Conservation (phyloP, 2,329 filamentous ascomycete species). For the Lojkania enalia region DNA sequence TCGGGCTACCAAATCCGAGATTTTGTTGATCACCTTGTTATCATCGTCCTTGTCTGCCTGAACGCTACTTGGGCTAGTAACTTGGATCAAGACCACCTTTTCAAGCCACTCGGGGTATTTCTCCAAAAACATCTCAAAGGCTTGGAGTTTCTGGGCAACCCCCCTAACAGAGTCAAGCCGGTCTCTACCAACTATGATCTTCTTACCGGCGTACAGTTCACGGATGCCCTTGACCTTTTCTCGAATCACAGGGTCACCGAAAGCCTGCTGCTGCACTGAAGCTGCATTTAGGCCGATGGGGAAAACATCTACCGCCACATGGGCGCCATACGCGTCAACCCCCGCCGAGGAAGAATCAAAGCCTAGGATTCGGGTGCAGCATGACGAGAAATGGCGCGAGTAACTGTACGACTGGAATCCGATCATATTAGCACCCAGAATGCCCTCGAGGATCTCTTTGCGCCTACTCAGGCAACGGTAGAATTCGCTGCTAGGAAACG, state of each 20-base stretch:
- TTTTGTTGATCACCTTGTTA: slow-evolving; percentile 81
- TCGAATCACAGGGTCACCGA: slow-evolving; percentile 68
- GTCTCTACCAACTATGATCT: slow-evolving; percentile 92
- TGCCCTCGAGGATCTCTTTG: slow-evolving; percentile 87
- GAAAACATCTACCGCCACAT: slow-evolving; percentile 90
- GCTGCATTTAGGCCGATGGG: slow-evolving; percentile 93
- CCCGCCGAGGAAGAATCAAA: slow-evolving; percentile 84
- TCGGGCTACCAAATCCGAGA: slow-evolving; percentile 85
- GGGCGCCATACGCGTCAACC: slow-evolving; percentile 84
- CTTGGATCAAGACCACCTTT: slow-evolving; percentile 90
- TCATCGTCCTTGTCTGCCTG: slow-evolving; percentile 73
- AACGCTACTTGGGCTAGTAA: slow-evolving; percentile 83
- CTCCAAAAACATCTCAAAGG: slow-evolving; percentile 89
- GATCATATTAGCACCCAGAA: slow-evolving; percentile 88
- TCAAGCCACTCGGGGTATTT: slow-evolving; percentile 89
- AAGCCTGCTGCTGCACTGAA: slow-evolving; percentile 75
- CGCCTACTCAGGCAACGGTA: slow-evolving; percentile 83
- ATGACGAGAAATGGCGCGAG: slow-evolving; percentile 90
- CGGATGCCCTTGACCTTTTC: slow-evolving; percentile 73
- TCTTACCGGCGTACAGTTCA: slow-evolving; percentile 82
- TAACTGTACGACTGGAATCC: slow-evolving; percentile 97
- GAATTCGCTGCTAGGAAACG: slow-evolving; percentile 96
- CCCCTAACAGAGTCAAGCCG: slow-evolving; percentile 91
- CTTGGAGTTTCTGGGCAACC: slow-evolving; percentile 93
- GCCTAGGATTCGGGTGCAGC: slow-evolving; percentile 87